Percentiles rank a stretch among this genome's conserved stretches.
phyloP scores from a whole-genome alignment of 331 rosid species.

The Pyracantha coccinea region DNA sequence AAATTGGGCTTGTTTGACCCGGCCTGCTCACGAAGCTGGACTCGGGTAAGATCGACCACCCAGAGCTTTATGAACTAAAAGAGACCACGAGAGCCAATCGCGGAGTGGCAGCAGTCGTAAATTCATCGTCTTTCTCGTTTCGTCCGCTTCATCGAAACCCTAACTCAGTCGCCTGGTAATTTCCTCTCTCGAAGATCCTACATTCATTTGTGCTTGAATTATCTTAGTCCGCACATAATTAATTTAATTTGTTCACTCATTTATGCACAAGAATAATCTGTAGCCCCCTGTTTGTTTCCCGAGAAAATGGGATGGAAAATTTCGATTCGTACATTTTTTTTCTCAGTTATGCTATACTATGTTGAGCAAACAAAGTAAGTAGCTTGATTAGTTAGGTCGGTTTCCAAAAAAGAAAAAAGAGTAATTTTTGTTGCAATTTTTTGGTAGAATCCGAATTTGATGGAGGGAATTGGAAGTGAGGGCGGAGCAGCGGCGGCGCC shows the following conservation, averaged over 20 bases:
- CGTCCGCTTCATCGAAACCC: background rate
- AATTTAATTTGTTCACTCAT: background rate
- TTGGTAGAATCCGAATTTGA: background rate
- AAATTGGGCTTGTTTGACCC: background rate
- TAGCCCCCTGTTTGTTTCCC: background rate
- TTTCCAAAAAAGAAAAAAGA: too few species aligned
- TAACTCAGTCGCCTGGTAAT: background rate
- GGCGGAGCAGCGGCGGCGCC: slow-evolving; percentile 33
- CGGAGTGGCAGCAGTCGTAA: background rate
- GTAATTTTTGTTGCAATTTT: too few species aligned
- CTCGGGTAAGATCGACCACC: background rate
- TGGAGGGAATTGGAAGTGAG: slow-evolving; percentile 52
- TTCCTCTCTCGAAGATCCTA: background rate
- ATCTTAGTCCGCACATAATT: background rate
- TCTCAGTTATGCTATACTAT: background rate
- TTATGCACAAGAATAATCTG: background rate
- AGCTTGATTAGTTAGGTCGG: background rate
- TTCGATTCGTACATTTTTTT: background rate
- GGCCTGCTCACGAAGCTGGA: background rate
- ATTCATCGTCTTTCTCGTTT: slow-evolving; percentile 2
- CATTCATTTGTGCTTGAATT: background rate
- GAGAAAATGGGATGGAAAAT: background rate
- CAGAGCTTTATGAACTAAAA: background rate
- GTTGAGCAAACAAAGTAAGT: background rate
- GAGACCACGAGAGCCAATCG: background rate